A percentile compares a stretch with the other conserved stretches of the same genome.
Evolutionary conservation across 768 basidiomycete species (phyloP).

Genomic region (Stropharia rugosoannulata): DNA sequence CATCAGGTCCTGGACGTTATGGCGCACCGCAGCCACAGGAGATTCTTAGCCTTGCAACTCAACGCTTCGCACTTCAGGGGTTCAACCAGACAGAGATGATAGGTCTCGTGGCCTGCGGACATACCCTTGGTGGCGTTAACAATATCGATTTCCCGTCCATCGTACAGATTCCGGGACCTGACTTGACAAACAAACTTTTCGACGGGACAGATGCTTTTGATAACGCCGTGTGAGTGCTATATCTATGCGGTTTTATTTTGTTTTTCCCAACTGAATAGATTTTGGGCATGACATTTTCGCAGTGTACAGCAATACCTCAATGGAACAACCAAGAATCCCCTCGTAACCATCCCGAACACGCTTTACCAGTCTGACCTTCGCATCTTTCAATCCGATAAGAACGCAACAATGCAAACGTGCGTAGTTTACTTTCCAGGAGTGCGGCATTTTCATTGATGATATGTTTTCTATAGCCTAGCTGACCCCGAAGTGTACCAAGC

Average conservation of each 20-base stretch:
- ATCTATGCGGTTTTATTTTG: neutral
- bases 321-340: slow-evolving; percentile 37
- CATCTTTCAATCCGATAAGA: slow-evolving; percentile 36
- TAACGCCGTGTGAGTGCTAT: slow-evolving; percentile 29
- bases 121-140: slow-evolving; percentile 43
- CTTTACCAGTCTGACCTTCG: slow-evolving; percentile 38
- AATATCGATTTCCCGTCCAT: slow-evolving; percentile 38
- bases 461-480: slow-evolving; percentile 17
- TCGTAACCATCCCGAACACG: slow-evolving; percentile 32
- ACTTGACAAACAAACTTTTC: slow-evolving; percentile 26
- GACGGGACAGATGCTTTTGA: slow-evolving; percentile 37
- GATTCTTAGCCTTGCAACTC: slow-evolving; percentile 30
- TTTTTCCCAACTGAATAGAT: neutral
- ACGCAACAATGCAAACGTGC: slow-evolving; percentile 39
- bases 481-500: slow-evolving; percentile 25
- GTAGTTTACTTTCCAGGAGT: neutral
- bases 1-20: slow-evolving; percentile 30
- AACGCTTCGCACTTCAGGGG: slow-evolving; percentile 35
- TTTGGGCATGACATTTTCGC: neutral
- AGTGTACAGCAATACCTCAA: slow-evolving; percentile 42
- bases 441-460: neutral
- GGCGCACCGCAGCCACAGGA: slow-evolving; percentile 42
- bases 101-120: slow-evolving; percentile 42
- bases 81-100: slow-evolving; percentile 44
- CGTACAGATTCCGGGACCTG: slow-evolving; percentile 16